Evolutionary conservation across 148 eudicot species (phyloP), one percentile per base, ranked within the genome.

Genomic region (Fagopyrum tataricum): DNA sequence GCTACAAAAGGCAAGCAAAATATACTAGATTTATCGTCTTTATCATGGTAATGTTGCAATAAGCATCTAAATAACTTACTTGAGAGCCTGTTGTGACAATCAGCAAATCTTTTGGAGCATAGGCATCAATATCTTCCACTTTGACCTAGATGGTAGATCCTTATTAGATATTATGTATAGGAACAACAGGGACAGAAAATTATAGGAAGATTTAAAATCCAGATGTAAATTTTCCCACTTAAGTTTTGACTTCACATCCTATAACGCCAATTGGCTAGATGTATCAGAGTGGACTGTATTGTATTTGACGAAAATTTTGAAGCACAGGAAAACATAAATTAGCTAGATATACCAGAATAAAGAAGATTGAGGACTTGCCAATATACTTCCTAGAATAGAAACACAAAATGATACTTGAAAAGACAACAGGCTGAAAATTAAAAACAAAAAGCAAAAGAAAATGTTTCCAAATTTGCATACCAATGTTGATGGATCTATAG

Each of bases 1-100:
- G 72, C 78, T 67, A 82, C 72, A 43, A 70, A 42, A 44, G 8
- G 8, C 2, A 44, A 5, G 52, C 44, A 64, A 37, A 43, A 39
- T 37, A 43, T 64, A 26, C 69, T 64, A 15, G 20, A 55, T 55
- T 15, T 24, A 55, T 37, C 39, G 44, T 37, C 44, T 15, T 18
- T 14, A 39, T 0, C 6, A 64, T 4, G 69, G 69, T 4, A 64
- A 39, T 61, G 5, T 64, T 64, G 49, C 26, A 37, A 31, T 2
- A 61, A 61, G 79, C 77, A 84, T 73, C 70, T 18, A 71, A 66
- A 51, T 66, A 64, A 76, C 97, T 86, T 86, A 95, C 98, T 88
- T 95, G 98, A 78, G 98, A 95, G 76, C 98, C 98, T 18, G 98
- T 95, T 43, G 98, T 95, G 55, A 95, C 96, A 73, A 95, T 95